Conservation (phyloP, 345 rosid species). For the Kandelia obovata region DNA sequence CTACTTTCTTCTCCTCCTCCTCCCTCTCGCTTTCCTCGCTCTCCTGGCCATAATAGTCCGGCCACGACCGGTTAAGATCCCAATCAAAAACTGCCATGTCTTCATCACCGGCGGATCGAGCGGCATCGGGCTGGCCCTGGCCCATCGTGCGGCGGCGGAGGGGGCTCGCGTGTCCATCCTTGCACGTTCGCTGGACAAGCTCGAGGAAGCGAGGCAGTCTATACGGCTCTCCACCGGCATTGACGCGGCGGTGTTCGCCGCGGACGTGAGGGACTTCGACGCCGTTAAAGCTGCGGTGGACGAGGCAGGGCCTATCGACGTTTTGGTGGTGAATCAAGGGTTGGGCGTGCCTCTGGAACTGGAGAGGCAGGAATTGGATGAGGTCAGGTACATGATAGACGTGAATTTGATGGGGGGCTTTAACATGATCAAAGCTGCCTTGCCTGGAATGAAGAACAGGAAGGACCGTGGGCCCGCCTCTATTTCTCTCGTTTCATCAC, state of each 20-base stretch:
- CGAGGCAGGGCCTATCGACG: slow-evolving; percentile 67
- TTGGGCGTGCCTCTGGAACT: slow-evolving; percentile 56
- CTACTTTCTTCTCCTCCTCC: slow-evolving; percentile 29
- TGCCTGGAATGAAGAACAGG: slow-evolving; percentile 67
- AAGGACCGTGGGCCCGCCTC: slow-evolving; percentile 51
- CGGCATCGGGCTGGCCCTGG: slow-evolving; percentile 81
- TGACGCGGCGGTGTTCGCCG: slow-evolving; percentile 57
- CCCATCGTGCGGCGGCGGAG: slow-evolving; percentile 54
- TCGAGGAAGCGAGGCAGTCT: slow-evolving; percentile 55
- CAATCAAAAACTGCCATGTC: slow-evolving; percentile 69
- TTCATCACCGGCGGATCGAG: slow-evolving; percentile 91
- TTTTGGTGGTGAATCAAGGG: slow-evolving; percentile 78
- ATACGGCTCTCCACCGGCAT: slow-evolving; percentile 64
- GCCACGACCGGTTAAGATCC: slow-evolving; percentile 56
- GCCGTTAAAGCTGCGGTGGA: slow-evolving; percentile 45
- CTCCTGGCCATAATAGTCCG: slow-evolving; percentile 47
- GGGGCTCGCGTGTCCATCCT: slow-evolving; percentile 78
- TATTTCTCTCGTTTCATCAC: slow-evolving; percentile 71
- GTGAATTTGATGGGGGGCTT: slow-evolving; percentile 82
- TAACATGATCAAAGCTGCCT: slow-evolving; percentile 71
- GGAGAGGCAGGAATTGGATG: slow-evolving; percentile 57
- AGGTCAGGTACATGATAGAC: slow-evolving; percentile 66
- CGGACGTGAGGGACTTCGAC: slow-evolving; percentile 73
- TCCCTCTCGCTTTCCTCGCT: slow-evolving; percentile 43
- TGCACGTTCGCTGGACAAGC: slow-evolving; percentile 53